Base-by-base conservation (phyloP, 768 basidiomycete species). In the Termitomyces bulborhizus region DNA sequence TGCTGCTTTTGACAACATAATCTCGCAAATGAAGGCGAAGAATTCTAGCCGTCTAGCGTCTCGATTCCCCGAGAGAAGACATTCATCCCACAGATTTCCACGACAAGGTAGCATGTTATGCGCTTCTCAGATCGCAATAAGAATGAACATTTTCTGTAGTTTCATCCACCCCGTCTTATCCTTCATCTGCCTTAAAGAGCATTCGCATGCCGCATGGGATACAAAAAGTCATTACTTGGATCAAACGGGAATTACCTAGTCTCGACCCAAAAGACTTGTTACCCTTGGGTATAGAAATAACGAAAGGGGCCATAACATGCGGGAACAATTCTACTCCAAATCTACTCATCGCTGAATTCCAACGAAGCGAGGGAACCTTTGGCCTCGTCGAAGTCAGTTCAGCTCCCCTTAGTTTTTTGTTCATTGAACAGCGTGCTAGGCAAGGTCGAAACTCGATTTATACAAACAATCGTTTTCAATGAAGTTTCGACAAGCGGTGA, bases 271-370 rank as follows among this genome's bases (percentile, higher is more conserved):
- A 87, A 61, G 90, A 94, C 64, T 70, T 94, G n/a, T 72, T 98
- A 6, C 96, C 96, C 2, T 67, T 97, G 55, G 90, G 92, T 26
- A 76, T 98, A 51, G 81, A 84, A 57, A 75, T 88, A n/a, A 73
- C 75, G 34, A 91, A 86, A 51, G 91, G 91, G 26, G 88, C 88
- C 16, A 82, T 98, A 46, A 81, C 89, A 18, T 79, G 86, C 18
- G 96, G 96, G 11, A 98, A 95, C 70, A 71, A 81, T 21, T 90
- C 95, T 0, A 97, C 93, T 0, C 87, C 89, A 0, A 86, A 76
- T 62, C 72, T 97, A 5, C 77, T 96, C 40, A 84, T 97, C 26
- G 82, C 83, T 0, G 90, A 93, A 64, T 97, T 95, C 61, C 76
- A 81, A 53, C 74, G 75, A n/a, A 85, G 84, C 1, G 75, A 84